phyloP scores from a whole-genome alignment of 2,329 filamentous ascomycete species.

The Penicillium sp. region DNA sequence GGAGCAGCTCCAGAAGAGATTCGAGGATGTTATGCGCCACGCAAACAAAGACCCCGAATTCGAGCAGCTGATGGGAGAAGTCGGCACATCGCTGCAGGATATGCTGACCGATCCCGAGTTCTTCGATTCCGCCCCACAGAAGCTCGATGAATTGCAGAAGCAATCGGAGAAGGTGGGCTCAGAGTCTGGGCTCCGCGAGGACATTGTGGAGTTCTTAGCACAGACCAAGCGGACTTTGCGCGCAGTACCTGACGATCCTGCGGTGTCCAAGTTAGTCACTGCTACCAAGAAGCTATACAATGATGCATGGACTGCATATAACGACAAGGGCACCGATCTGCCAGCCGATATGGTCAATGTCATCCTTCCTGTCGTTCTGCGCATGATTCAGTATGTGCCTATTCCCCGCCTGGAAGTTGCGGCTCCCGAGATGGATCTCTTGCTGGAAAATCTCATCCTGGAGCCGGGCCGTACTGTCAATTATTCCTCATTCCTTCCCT shows the following conservation, averaged over 20 bases:
- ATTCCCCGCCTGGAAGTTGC: slow-evolving; percentile 88
- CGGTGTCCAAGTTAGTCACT: slow-evolving; percentile 66
- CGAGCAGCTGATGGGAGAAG: slow-evolving; percentile 70
- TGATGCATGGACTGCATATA: slow-evolving; percentile 65
- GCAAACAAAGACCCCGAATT: slow-evolving; percentile 77
- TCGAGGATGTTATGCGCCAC: slow-evolving; percentile 70
- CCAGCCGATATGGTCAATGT: slow-evolving; percentile 73
- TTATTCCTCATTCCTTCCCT: slow-evolving; percentile 83
- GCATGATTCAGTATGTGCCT: slow-evolving; percentile 79
- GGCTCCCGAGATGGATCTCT: slow-evolving; percentile 75
- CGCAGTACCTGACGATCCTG: slow-evolving; percentile 68
- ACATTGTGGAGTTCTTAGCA: slow-evolving; percentile 68
- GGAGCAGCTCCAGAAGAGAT: slow-evolving; percentile 67
- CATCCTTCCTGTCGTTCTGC: slow-evolving; percentile 74
- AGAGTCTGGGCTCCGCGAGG: slow-evolving; percentile 66
- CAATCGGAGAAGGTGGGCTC: slow-evolving; percentile 59
- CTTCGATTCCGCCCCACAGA: slow-evolving; percentile 70
- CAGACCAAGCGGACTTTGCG: slow-evolving; percentile 67
- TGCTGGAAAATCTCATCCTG: slow-evolving; percentile 86
- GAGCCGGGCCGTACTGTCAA: slow-evolving; percentile 85
- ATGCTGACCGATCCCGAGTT: slow-evolving; percentile 84
- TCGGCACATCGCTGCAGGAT: slow-evolving; percentile 72
- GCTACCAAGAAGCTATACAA: slow-evolving; percentile 66
- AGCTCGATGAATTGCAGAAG: slow-evolving; percentile 58
- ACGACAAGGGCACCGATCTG: slow-evolving; percentile 67